Evolutionary conservation across 768 basidiomycete genomes (phyloP), one percentile per base, ranked within the genome.

Genomic region (Leccinum sublutescens): DNA sequence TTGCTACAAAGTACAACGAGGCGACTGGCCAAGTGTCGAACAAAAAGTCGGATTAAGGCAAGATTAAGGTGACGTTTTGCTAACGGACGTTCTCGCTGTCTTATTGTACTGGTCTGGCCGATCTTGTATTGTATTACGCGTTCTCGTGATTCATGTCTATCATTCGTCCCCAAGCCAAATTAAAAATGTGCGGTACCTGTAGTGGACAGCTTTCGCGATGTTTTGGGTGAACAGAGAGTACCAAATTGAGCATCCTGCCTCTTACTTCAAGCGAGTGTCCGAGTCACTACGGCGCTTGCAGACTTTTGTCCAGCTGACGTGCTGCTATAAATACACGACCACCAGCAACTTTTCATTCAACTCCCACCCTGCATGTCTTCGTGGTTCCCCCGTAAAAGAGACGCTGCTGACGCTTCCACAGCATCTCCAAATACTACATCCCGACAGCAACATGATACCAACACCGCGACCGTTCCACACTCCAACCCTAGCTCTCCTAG

Each of bases 1-100:
- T 95, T 55, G 88, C 91, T 1, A 87, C 85, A 4, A 84, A 86
- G 73, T 85, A 86, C 75, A 92, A 91, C 71, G 78, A 85, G 58
- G 80, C 83, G 52, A 88, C 87, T 1, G 90, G 89, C 3, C 71
- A 73, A 38, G 70, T 74, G 1, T 82, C 80, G 17, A 74, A 82
- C 77, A 93, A 93, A 74, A 84, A 88, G 65, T 75, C 75, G 47
- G 21, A 21, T 21, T 21, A 21, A 21, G 21, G 21, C 21, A 21
- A 23, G 89, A 92, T 67, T 92, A 68, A 34, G 29, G 19, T 43
- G n/a, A 36, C 15, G 17, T 47, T 12, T 36, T n/a, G 17, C 17
- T 21, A 50, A 50, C n/a, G 40, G 40, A 19, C 4, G 40, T 10
- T 10, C 8, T 10, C 40, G 40, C 19, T 19, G 40, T 43, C 3